Conservation (phyloP, 2,329 filamentous ascomycete species). For the Orbilia ellipsospora region DNA sequence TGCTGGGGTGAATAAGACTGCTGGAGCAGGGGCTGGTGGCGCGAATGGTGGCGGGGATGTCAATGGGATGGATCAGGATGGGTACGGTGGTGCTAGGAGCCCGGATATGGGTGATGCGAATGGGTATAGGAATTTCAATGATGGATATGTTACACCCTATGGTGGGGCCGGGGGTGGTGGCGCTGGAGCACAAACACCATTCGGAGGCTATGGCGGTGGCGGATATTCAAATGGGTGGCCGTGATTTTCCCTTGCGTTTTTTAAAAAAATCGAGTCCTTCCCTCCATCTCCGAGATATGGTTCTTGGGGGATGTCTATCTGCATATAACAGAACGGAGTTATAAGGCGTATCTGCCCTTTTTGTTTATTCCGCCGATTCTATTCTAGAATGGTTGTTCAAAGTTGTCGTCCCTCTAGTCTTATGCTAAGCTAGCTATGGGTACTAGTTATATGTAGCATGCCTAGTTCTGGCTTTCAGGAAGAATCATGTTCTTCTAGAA, state of each 20-base stretch:
- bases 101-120: constrained; percentile 50
- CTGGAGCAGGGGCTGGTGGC: constrained; percentile 67
- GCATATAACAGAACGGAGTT: constrained; percentile 17
- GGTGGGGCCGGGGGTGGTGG: constrained; percentile 56
- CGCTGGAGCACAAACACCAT: constrained; percentile 47
- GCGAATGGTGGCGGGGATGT: constrained; percentile 62
- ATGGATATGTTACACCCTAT: constrained; percentile 59
- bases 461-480: neutral
- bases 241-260: too few species aligned
- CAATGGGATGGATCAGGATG: constrained; percentile 57
- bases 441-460: neutral
- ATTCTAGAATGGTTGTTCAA: too few species aligned
- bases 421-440: neutral
- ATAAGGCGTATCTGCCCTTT: constrained; percentile 4
- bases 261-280: too few species aligned
- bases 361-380: neutral
- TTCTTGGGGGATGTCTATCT: neutral
- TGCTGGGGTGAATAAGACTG: constrained; percentile 70
- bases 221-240: constrained; percentile 54
- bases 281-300: neutral
- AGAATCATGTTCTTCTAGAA: neutral
- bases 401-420: too few species aligned
- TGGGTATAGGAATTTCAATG: constrained; percentile 55
- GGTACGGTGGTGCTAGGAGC: constrained; percentile 54
- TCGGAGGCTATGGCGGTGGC: constrained; percentile 49